Base-by-base conservation (phyloP, 192 early-diverging fungal species). In the Coemansia asiatica region DNA sequence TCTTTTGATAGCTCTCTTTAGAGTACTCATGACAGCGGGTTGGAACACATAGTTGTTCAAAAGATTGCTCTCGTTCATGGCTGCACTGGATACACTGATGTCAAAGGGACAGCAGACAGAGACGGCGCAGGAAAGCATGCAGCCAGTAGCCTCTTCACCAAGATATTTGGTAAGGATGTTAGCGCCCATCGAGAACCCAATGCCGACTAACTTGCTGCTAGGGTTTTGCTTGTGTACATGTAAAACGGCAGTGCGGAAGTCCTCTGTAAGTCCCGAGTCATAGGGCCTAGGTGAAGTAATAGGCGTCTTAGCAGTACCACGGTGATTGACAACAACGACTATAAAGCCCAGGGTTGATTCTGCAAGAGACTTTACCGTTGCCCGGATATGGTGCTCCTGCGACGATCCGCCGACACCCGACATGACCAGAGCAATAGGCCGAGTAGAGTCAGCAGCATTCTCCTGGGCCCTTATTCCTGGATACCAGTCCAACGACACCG, bases 371-470 rank as follows among this genome's bases (percentile, higher is more conserved):
- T 90, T 84, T 19, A 91, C 84, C 57, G 95, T 40, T 13, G 86
- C 86, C 2, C 89, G 85, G 19, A 98, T 86, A 67, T 96, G 95
- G 29, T 88, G 84, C 64, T 96, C 95, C 67, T 93, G 88, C n/a
- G 90, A 91, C 35, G 93, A 93, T 21, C 96, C 96, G 21, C 94
- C 95, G n/a, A 96, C 79, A 2, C 95, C 94, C 68, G 95, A 90
- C 36, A 93, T 75, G 22, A 94, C 75, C 12, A 98, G 76, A 18
- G 91, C 71, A 28, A 89, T 90, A 0, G 93, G 92, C 7, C 79
- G n/a, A n/a, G n/a, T n/a, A n/a, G n/a, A 83, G 33, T 72, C 71
- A n/a, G 74, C 75, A 8, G 75, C 59, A 31, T 76, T 75, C 38
- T 70, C 74, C 7, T 65, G 12, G 22, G 23, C 60, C 7, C 53